phyloP scores from a whole-genome alignment of 2,329 filamentous ascomycete species.

The Penicillium brasilianum region DNA sequence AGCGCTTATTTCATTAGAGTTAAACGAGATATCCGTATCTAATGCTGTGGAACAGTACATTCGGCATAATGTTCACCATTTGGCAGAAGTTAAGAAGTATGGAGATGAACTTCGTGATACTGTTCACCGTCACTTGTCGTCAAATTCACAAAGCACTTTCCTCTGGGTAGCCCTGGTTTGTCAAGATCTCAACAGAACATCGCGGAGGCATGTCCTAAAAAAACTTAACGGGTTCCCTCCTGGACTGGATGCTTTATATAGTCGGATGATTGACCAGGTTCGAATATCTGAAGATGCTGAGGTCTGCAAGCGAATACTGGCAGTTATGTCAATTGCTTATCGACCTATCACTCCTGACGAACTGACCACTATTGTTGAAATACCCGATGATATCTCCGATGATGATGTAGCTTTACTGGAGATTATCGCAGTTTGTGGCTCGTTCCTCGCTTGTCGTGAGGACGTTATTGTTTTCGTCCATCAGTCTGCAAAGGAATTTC shows the following conservation, averaged over 20 bases:
- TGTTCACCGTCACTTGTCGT: neutral
- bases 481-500: conserved; percentile 35
- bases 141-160: neutral
- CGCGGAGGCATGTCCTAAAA: neutral
- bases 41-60: conserved; percentile 19
- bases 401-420: conserved; percentile 7
- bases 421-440: conserved; percentile 30
- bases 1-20: conserved; percentile 33
- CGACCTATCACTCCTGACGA: conserved; percentile 4
- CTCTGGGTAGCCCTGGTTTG: neutral
- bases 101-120: neutral
- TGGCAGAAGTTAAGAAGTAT: neutral
- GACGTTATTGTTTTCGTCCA: conserved; percentile 30
- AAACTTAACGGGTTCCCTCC: neutral
- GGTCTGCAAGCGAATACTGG: conserved; percentile 1
- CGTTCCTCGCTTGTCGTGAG: conserved; percentile 28
- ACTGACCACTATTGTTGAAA: neutral
- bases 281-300: neutral
- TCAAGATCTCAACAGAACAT: neutral
- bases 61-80: neutral
- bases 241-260: neutral
- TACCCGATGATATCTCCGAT: neutral
- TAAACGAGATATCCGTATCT: conserved; percentile 26
- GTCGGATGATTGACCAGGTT: neutral
- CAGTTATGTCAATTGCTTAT: neutral